These are phyloP conservation scores for Penicillium bovifimosum DNA, from an alignment of 495 filamentous ascomycete genomes.

Conservation along the genomic window DNA sequence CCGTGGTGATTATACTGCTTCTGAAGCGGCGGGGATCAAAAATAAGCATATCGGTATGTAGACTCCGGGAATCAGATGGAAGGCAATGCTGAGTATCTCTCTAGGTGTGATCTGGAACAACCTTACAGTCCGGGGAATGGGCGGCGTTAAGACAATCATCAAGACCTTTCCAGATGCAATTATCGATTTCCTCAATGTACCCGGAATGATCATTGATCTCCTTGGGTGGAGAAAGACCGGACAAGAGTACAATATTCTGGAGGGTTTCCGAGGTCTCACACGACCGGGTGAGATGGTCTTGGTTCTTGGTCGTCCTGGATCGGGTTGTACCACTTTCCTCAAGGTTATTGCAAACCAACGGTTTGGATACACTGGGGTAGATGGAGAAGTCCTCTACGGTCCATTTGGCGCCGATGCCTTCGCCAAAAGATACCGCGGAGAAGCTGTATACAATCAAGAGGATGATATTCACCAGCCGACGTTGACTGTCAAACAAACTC, in stretches of 20 bases:
- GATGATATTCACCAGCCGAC: conserved; percentile 78
- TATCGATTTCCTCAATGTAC: conserved; percentile 66
- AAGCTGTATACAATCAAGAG: conserved; percentile 82
- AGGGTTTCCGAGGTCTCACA: conserved; percentile 52
- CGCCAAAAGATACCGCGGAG: conserved; percentile 66
- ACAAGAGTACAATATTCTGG: conserved; percentile 55
- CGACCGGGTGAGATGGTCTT: conserved; percentile 87
- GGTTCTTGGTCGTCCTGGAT: conserved; percentile 80
- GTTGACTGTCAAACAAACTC: conserved; percentile 76
- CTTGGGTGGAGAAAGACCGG: conserved; percentile 57
- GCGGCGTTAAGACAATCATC: conserved; percentile 69
- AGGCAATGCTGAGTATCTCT: neutral
- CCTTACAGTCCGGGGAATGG: conserved; percentile 71
- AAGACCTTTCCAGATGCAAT: conserved; percentile 82
- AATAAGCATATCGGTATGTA: conserved; percentile 62
- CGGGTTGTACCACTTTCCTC: conserved; percentile 83
- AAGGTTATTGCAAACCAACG: conserved; percentile 81
- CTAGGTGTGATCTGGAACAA: conserved; percentile 71
- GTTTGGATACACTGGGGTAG: conserved; percentile 68
- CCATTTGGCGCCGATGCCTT: conserved; percentile 57
- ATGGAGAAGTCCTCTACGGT: conserved; percentile 76
- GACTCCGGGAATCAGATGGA: neutral
- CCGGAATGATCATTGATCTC: conserved; percentile 52
- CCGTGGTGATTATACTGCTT: conserved; percentile 61
- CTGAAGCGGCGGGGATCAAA: conserved; percentile 69